Evolutionary conservation across 768 basidiomycete species (phyloP).

Genomic region (Termitomyces sp.): DNA sequence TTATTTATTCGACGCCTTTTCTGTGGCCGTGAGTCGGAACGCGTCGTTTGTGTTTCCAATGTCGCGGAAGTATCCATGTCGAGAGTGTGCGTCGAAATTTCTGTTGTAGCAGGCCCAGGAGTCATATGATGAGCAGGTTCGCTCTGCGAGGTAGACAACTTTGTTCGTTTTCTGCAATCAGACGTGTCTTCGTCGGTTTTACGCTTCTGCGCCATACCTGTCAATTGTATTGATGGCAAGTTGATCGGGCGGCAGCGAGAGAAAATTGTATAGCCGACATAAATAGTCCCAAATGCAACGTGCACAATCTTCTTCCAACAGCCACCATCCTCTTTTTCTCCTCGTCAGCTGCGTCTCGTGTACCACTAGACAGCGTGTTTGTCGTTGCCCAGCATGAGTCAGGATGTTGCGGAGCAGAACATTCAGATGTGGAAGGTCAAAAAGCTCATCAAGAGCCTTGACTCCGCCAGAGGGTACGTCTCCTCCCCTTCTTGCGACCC

Average conservation of each 20-base stretch:
- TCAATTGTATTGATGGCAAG: slow-evolving; percentile 7
- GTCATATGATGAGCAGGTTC: slow-evolving; percentile 16
- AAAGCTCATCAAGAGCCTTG: slow-evolving; percentile 98
- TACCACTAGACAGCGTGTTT: slow-evolving; percentile 29
- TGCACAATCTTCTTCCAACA: slow-evolving; percentile 22
- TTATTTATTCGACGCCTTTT: slow-evolving; percentile 49
- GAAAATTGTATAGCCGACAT: slow-evolving; percentile 15
- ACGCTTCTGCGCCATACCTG: slow-evolving; percentile 33
- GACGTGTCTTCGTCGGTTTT: slow-evolving; percentile 30
- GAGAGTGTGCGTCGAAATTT: neutral
- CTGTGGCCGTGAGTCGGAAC: slow-evolving; percentile 11
- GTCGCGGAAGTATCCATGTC: neutral
- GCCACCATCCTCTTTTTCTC: slow-evolving; percentile 16
- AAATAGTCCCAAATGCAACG: slow-evolving; percentile 24
- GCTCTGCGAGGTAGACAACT: slow-evolving; percentile 20
- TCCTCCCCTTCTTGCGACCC: slow-evolving; percentile 3
- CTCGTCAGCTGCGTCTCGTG: slow-evolving; percentile 27
- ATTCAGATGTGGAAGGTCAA: slow-evolving; percentile 99
- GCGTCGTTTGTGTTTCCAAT: neutral
- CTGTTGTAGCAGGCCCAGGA: neutral
- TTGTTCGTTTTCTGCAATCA: slow-evolving; percentile 31
- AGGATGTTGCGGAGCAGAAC: slow-evolving; percentile 88
- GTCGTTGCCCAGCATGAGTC: slow-evolving; percentile 64
- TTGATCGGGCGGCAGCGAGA: slow-evolving; percentile 17
- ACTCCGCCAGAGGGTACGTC: slow-evolving; percentile 82